A percentile compares a stretch with the other conserved stretches of the same genome.
Evolutionary conservation across 1,139 yeast species (phyloP).

Genomic region (Suhomyces panamericanus): DNA sequence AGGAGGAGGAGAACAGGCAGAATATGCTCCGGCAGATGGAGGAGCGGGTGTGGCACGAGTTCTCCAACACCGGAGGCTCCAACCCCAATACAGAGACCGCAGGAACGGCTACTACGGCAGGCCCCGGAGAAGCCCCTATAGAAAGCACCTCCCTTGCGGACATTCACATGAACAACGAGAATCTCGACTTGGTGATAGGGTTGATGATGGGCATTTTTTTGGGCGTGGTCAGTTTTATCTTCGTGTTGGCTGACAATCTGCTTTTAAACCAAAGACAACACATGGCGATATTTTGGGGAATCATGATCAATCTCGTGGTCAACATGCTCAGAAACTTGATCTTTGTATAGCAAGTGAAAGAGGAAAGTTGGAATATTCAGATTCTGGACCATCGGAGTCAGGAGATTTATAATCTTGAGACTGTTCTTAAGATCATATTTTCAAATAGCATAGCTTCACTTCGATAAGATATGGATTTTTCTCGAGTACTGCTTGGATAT

Average conservation of each 20-base stretch:
- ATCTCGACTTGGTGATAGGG: conserved; percentile 64
- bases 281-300: conserved; percentile 64
- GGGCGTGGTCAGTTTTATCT: conserved; percentile 60
- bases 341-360: too few species aligned
- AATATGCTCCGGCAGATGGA: conserved; percentile 62
- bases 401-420: too few species aligned
- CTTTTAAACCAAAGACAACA: conserved; percentile 58
- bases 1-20: conserved; percentile 41
- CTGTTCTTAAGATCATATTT: too few species aligned
- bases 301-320: conserved; percentile 56
- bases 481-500: too few species aligned
- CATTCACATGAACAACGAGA: conserved; percentile 40
- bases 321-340: conserved; percentile 27
- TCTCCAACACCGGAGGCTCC: conserved; percentile 49
- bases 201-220: conserved; percentile 61
- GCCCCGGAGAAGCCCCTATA: conserved; percentile 11
- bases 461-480: too few species aligned
- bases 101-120: conserved; percentile 3
- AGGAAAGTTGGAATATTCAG: too few species aligned
- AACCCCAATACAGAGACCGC: conserved; percentile 1
- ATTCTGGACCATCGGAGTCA: too few species aligned
- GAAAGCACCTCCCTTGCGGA: conserved; percentile 30
- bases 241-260: conserved; percentile 55
- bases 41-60: conserved; percentile 82
- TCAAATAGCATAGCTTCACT: too few species aligned